A percentile compares a stretch with the other conserved stretches of the same genome.
Conservation (phyloP, 176 grass and related monocot species). For the Oryza nivara region DNA sequence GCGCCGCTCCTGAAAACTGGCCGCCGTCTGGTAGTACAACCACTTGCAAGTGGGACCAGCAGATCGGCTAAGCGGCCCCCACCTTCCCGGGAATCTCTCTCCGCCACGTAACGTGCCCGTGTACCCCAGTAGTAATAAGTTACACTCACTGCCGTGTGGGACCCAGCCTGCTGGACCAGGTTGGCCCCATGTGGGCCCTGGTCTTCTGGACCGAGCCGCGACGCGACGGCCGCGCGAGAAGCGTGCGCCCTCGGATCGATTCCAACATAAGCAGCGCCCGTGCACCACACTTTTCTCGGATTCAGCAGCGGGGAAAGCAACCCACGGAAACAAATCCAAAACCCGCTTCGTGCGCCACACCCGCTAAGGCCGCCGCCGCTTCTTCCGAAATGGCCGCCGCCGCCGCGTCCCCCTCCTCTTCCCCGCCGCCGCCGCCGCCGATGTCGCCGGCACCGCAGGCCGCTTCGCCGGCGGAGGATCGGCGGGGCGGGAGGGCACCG, state of each 20-base stretch:
- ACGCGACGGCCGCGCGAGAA: neutral
- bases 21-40: too few relatives aligned
- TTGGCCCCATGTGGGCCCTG: too few relatives aligned
- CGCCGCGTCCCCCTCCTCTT: neutral
- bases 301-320: neutral
- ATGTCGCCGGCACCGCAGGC: neutral
- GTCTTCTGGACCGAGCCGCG: neutral
- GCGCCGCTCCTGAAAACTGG: neutral
- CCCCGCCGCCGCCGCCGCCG: neutral
- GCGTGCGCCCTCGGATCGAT: neutral
- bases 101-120: neutral
- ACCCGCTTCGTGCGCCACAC: neutral
- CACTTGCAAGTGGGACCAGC: conserved; percentile 19
- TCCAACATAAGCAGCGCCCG: neutral
- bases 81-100: neutral
- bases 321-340: neutral
- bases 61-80: neutral
- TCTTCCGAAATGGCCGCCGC: neutral
- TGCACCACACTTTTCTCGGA: neutral
- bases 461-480: conserved; percentile 17
- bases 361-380: neutral
- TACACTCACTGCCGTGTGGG: neutral
- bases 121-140: neutral
- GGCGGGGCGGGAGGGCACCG: conserved; percentile 11
- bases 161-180: neutral